Evolutionary conservation across 306 rosid genomes (phyloP), one percentile per base, ranked within the genome.

Genomic region (Astragalus glycyphyllos): DNA sequence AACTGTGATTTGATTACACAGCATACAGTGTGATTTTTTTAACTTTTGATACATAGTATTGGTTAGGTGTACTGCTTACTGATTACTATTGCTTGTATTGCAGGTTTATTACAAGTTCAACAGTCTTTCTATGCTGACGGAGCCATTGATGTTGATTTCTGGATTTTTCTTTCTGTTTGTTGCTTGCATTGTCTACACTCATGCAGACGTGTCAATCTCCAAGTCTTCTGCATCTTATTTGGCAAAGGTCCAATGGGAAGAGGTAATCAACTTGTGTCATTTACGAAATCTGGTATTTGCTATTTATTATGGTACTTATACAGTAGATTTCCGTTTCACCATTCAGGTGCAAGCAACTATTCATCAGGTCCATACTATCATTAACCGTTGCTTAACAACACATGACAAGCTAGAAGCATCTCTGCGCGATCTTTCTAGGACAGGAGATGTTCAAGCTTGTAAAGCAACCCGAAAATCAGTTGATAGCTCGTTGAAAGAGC

Each of bases 181-280:
- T 77, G 70, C 97, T 29, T 86, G 92, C 78, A 84, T 89, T 72
- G 73, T 86, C 41, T 95, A 87, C 82, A 73, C 81, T 85, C 97
- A 84, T 70, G 94, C 80, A 29, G 99, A 95, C 80, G 60, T 91
- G 84, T 87, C 97, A 68, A 91, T 95, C 76, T 91, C 99, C 65
- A 95, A 95, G 74, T 86, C 96, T 61, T 95, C 99, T 62, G 85
- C 99, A 15, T 82, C 96, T 76, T 95, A 95, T 84, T 65, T 95
- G 84, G 97, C 97, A 38, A 89, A 87, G 77, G 80, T 89, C 68
- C 97, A 91, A 80, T 91, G 97, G 99, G 99, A 95, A 76, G 97
- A 95, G 87, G 99, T 91, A 77, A 72, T 80, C 62, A 67, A 29
- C 58, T 58, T 51, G 55, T 73, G 31, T 69, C 49, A 40, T 58